Evolutionary conservation across 345 rosid species (phyloP).

Genomic region (Acer negundo): DNA sequence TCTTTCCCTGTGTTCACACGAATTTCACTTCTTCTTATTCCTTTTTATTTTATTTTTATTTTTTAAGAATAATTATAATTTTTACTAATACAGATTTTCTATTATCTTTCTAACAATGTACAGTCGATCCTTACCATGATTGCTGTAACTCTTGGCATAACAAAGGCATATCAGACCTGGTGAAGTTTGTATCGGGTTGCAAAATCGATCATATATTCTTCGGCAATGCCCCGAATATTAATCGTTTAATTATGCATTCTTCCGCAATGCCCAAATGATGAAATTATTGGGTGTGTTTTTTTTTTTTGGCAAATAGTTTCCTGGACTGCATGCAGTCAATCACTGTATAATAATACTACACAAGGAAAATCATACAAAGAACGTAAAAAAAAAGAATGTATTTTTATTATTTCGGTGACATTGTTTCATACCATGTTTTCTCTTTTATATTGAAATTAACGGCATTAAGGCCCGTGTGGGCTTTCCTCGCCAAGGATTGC

Average conservation of each 20-base stretch:
- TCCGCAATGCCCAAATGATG: neutral
- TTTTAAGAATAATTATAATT: too few relatives aligned
- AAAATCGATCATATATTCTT: conserved; percentile 6
- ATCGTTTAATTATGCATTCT: neutral
- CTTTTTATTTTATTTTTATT: too few relatives aligned
- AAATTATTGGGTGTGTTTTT: neutral
- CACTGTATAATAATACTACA: neutral
- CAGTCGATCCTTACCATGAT: conserved; percentile 67
- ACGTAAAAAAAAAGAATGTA: too few relatives aligned
- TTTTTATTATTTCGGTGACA: neutral
- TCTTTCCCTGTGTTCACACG: too few relatives aligned
- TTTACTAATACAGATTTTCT: neutral
- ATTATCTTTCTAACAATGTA: neutral
- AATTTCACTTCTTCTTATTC: too few relatives aligned
- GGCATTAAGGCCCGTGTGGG: neutral
- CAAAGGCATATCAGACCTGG: conserved; percentile 56
- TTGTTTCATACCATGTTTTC: neutral
- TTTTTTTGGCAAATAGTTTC: neutral
- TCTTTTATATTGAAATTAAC: neutral
- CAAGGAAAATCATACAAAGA: neutral
- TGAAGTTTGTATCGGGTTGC: conserved; percentile 20
- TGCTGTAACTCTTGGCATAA: conserved; percentile 58
- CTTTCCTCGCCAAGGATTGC: too few relatives aligned
- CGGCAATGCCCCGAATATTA: neutral
- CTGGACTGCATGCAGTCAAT: neutral